Percentiles rank a stretch among this genome's conserved stretches.
These are phyloP conservation scores for Aspergillus sp. DNA, from an alignment of 2,329 filamentous ascomycete genomes.

Conservation along the genomic window DNA sequence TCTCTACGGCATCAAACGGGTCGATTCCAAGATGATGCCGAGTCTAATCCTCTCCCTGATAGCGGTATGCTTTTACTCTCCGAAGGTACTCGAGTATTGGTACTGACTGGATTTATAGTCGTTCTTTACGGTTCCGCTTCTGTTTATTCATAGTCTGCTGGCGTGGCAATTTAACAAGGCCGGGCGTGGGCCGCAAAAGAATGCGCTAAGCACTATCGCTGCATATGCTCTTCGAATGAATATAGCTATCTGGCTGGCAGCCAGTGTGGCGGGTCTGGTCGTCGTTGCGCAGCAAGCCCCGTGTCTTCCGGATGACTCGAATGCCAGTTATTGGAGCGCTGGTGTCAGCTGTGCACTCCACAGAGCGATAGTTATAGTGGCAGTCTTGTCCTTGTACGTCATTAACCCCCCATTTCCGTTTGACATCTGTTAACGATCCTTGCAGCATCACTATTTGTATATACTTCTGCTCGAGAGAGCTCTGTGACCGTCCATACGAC, in stretches of 20 bases:
- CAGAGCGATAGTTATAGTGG: conserved; percentile 26
- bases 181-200: conserved; percentile 25
- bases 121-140: conserved; percentile 30
- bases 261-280: conserved; percentile 31
- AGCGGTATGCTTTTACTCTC: conserved; percentile 21
- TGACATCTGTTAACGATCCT: background rate
- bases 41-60: conserved; percentile 31
- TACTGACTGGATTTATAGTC: conserved; percentile 17
- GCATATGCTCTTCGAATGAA: conserved; percentile 31
- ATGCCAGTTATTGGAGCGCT: conserved; percentile 26
- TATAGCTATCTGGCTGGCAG: conserved; percentile 31
- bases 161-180: conserved; percentile 32
- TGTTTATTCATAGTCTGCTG: conserved; percentile 32
- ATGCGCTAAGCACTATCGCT: conserved; percentile 25
- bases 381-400: conserved; percentile 31
- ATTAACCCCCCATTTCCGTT: background rate
- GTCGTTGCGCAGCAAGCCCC: conserved; percentile 29
- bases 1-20: conserved; percentile 27
- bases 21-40: conserved; percentile 33
- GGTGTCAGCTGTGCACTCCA: conserved; percentile 34
- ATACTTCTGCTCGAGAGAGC: conserved; percentile 32
- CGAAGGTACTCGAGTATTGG: background rate
- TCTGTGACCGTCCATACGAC: conserved; percentile 32
- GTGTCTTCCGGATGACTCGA: conserved; percentile 23
- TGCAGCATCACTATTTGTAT: conserved; percentile 28